phyloP scores from a whole-genome alignment of 78 protist species.

The Dictyostelium capitatum region DNA sequence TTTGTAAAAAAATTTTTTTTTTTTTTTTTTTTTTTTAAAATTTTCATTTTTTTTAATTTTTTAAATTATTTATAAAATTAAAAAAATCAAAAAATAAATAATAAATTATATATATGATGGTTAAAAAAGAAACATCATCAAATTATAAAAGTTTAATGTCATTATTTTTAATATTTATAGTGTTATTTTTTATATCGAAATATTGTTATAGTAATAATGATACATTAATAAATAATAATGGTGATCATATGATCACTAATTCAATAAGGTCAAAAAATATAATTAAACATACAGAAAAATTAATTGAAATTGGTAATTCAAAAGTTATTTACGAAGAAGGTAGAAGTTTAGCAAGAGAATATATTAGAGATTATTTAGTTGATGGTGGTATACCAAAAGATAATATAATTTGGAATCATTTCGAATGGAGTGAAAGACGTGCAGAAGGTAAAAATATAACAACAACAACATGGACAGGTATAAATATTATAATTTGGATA shows the following conservation, averaged over 20 bases:
- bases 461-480: conserved; percentile 76
- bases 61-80: neutral
- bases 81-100: neutral
- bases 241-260: neutral
- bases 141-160: neutral
- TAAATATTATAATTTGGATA: conserved; percentile 58
- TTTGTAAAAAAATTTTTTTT: neutral
- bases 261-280: neutral
- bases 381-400: conserved; percentile 17
- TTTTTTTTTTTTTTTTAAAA: neutral
- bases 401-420: conserved; percentile 57
- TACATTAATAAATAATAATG: too few species aligned
- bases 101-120: neutral
- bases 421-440: conserved; percentile 64
- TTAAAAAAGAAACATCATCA: neutral
- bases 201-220: neutral
- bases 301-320: conserved; percentile 74
- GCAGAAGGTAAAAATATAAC: conserved; percentile 52
- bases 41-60: neutral
- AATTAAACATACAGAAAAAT: conserved; percentile 6
- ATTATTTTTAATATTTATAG: neutral
- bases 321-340: conserved; percentile 62
- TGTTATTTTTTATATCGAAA: neutral
- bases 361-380: conserved; percentile 27
- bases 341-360: conserved; percentile 54